phyloP scores from a whole-genome alignment of 768 basidiomycete genomes.

The Sutorius australiensis region DNA sequence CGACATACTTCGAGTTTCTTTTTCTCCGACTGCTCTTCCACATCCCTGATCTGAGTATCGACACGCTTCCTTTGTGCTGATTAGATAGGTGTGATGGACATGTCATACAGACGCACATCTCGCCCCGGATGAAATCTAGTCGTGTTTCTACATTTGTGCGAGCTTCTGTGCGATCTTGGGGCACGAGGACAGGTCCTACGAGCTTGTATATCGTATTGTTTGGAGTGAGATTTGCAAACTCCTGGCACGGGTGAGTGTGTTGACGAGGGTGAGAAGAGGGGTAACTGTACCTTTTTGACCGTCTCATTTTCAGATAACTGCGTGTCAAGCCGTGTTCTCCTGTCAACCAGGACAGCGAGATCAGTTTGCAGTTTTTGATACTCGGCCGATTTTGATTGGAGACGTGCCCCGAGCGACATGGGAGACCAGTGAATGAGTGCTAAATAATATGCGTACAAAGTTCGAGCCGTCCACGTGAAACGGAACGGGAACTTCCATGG shows the following conservation, averaged over 20 bases:
- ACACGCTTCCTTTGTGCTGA: conserved; percentile 59
- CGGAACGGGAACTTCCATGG: background rate
- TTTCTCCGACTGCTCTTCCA: conserved; percentile 70
- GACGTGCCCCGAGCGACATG: conserved; percentile 55
- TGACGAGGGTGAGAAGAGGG: background rate
- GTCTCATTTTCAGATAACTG: conserved; percentile 89
- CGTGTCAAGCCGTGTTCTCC: conserved; percentile 81
- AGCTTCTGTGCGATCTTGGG: conserved; percentile 86
- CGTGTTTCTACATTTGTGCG: conserved; percentile 86
- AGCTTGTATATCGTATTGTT: conserved; percentile 87
- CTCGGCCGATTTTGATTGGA: conserved; percentile 68
- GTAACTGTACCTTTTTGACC: conserved; percentile 70
- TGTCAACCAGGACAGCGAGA: conserved; percentile 68
- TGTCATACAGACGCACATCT: conserved; percentile 59
- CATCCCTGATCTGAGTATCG: conserved; percentile 77
- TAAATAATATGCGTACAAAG: conserved; percentile 1
- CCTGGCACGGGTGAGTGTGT: conserved; percentile 43
- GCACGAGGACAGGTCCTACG: conserved; percentile 84
- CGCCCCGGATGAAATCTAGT: conserved; percentile 80
- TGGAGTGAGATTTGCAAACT: conserved; percentile 70
- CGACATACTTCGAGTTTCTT: conserved; percentile 73
- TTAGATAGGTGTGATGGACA: conserved; percentile 5
- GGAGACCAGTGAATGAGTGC: conserved; percentile 5
- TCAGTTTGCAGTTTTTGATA: conserved; percentile 82
- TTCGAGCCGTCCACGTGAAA: conserved; percentile 8